Percentiles rank a stretch among this genome's conserved stretches.
Evolutionary conservation across 2,329 filamentous ascomycete genomes (phyloP).

Genomic region (Trichoderma sp.): DNA sequence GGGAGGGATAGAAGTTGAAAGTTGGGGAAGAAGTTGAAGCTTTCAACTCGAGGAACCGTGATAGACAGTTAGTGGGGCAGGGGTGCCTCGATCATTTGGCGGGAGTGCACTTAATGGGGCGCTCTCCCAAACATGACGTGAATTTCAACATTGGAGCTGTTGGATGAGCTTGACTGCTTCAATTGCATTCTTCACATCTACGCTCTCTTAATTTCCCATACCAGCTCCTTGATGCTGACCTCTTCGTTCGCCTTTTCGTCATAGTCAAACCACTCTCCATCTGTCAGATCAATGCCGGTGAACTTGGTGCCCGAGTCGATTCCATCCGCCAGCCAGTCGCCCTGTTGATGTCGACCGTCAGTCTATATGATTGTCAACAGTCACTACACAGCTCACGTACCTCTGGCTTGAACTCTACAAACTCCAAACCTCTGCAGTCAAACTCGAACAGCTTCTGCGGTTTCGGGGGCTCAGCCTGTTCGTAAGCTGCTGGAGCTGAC

Average conservation of each 20-base stretch:
- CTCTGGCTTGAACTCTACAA: constrained; percentile 86
- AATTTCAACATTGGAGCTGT: neutral
- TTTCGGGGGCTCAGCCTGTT: constrained; percentile 71
- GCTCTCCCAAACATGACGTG: neutral
- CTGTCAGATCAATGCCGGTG: constrained; percentile 74
- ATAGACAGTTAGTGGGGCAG: constrained; percentile 16
- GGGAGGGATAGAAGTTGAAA: neutral
- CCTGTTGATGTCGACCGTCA: constrained; percentile 51
- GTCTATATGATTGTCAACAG: neutral
- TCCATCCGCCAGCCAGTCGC: constrained; percentile 86
- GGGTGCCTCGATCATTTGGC: constrained; percentile 6
- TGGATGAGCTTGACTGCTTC: neutral
- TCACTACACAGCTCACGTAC: constrained; percentile 48
- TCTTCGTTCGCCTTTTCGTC: constrained; percentile 92
- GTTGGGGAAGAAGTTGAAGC: constrained; percentile 9
- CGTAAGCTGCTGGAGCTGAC: constrained; percentile 70
- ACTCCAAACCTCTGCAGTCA: constrained; percentile 92
- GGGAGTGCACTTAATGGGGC: constrained; percentile 11
- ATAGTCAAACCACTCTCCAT: constrained; percentile 98
- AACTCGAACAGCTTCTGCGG: constrained; percentile 81
- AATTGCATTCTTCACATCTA: constrained; percentile 43
- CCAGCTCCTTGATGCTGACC: constrained; percentile 86
- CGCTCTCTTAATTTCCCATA: constrained; percentile 79
- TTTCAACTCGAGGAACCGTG: constrained; percentile 16
- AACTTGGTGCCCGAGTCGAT: constrained; percentile 82